These are phyloP conservation scores for Phytophthora citrophthora DNA, from an alignment of 352 stramenopile species.

Conservation along the genomic window DNA sequence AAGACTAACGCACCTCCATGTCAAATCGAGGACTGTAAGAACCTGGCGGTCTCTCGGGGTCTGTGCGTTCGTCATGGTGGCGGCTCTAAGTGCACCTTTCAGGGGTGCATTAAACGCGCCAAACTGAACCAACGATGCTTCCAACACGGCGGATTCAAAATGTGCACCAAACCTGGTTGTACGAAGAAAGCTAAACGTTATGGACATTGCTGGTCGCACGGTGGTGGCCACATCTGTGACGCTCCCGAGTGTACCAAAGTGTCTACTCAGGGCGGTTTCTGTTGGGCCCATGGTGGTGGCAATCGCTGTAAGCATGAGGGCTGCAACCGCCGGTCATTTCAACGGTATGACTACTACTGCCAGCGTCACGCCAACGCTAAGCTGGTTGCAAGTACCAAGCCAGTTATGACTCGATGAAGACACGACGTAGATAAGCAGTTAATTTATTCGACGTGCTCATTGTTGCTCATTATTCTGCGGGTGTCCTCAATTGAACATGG, in stretches of 20 bases:
- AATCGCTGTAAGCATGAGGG: slow-evolving; percentile 62
- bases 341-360: slow-evolving; percentile 70
- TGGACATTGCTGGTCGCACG: slow-evolving; percentile 76
- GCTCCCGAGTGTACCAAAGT: slow-evolving; percentile 61
- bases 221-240: slow-evolving; percentile 67
- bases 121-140: slow-evolving; percentile 74
- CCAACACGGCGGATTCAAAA: slow-evolving; percentile 73
- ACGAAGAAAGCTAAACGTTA: slow-evolving; percentile 71
- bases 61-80: slow-evolving; percentile 57
- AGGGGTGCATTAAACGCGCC: slow-evolving; percentile 56
- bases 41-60: slow-evolving; percentile 49
- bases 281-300: slow-evolving; percentile 71
- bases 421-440: slow-evolving; percentile 3
- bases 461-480: slow-evolving; percentile 5
- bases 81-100: slow-evolving; percentile 49
- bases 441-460: slow-evolving; percentile 20
- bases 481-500: slow-evolving; percentile 9
- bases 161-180: slow-evolving; percentile 62
- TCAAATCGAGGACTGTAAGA: slow-evolving; percentile 56
- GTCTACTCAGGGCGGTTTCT: slow-evolving; percentile 65
- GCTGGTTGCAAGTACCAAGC: slow-evolving; percentile 1
- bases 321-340: slow-evolving; percentile 64
- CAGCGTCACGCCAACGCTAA: slow-evolving; percentile 19
- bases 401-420: slow-evolving; percentile 6
- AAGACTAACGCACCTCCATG: slow-evolving; percentile 51